Conservation (phyloP, 352 stramenopile species). For the Globisporangium mamillatum region DNA sequence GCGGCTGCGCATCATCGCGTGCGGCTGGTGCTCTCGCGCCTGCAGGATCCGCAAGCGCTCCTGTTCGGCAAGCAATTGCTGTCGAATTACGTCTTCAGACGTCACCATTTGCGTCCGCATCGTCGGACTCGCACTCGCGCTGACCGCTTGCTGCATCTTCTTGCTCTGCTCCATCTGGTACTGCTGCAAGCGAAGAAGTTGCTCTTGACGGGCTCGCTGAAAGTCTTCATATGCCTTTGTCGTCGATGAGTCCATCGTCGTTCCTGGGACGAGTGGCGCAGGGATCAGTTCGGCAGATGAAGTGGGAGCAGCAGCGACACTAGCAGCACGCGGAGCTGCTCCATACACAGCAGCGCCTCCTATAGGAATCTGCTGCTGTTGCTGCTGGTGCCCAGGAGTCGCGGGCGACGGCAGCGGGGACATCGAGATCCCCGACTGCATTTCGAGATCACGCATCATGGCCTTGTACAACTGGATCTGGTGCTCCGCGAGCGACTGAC, state of each 20-base stretch:
- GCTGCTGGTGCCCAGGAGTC: slow-evolving; percentile 12
- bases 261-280: slow-evolving; percentile 2
- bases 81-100: slow-evolving; percentile 36
- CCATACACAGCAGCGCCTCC: slow-evolving; percentile 17
- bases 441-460: slow-evolving; percentile 46
- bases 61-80: slow-evolving; percentile 46
- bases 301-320: slow-evolving; percentile 16
- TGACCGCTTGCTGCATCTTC: slow-evolving; percentile 20
- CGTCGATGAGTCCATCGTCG: neutral
- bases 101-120: slow-evolving; percentile 8
- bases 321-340: neutral
- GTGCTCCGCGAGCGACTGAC: slow-evolving; percentile 19
- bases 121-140: slow-evolving; percentile 6
- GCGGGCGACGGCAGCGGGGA: neutral
- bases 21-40: slow-evolving; percentile 32
- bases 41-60: slow-evolving; percentile 37
- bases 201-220: slow-evolving; percentile 42
- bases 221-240: slow-evolving; percentile 31
- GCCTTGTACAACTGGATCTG: slow-evolving; percentile 31
- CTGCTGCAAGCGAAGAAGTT: slow-evolving; percentile 54
- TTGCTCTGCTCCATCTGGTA: slow-evolving; percentile 33
- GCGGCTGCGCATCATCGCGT: slow-evolving; percentile 1
- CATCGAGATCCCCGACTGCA: slow-evolving; percentile 23
- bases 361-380: slow-evolving; percentile 23
- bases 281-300: slow-evolving; percentile 7